These are phyloP conservation scores for Mycena maculata DNA, from an alignment of 768 basidiomycete species.

Conservation along the genomic window DNA sequence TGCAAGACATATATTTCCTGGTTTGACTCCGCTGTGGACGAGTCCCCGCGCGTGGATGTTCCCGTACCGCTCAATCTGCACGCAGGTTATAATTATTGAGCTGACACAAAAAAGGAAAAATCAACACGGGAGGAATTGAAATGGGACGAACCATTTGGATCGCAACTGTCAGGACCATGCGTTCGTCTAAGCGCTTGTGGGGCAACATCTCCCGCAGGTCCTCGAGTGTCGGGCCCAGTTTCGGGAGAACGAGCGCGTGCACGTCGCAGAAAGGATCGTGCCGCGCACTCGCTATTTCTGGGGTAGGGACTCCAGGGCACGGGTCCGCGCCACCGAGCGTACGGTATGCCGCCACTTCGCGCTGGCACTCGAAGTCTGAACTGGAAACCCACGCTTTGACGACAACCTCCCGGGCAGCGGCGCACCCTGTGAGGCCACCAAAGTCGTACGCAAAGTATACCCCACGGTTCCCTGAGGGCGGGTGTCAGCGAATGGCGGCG, in stretches of 20 bases:
- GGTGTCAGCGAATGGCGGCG: background rate
- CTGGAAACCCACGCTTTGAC: slow-evolving; percentile 44
- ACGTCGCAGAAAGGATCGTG: slow-evolving; percentile 37
- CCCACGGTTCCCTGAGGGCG: slow-evolving; percentile 40
- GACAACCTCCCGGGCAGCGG: slow-evolving; percentile 35
- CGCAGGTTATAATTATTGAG: background rate
- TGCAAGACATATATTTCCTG: slow-evolving; percentile 46
- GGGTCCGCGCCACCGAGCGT: slow-evolving; percentile 16
- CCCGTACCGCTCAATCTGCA: slow-evolving; percentile 43
- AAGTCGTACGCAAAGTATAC: slow-evolving; percentile 47
- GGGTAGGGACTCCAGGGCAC: slow-evolving; percentile 33
- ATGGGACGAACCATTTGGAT: slow-evolving; percentile 42
- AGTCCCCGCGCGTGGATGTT: slow-evolving; percentile 41
- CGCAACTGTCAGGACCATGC: slow-evolving; percentile 42
- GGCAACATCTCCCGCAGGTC: slow-evolving; percentile 36
- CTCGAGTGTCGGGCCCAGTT: slow-evolving; percentile 44
- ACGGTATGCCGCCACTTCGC: slow-evolving; percentile 40
- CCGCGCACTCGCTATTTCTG: slow-evolving; percentile 12
- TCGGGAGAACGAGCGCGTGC: slow-evolving; percentile 42
- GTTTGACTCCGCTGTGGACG: slow-evolving; percentile 48
- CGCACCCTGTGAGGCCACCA: slow-evolving; percentile 39
- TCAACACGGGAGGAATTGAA: background rate
- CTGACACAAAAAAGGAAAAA: background rate
- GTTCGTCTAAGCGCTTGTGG: slow-evolving; percentile 30
- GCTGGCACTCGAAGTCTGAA: slow-evolving; percentile 42